Evolutionary conservation across 1,139 yeast species (phyloP).

Genomic region (Taphrina deformans): DNA sequence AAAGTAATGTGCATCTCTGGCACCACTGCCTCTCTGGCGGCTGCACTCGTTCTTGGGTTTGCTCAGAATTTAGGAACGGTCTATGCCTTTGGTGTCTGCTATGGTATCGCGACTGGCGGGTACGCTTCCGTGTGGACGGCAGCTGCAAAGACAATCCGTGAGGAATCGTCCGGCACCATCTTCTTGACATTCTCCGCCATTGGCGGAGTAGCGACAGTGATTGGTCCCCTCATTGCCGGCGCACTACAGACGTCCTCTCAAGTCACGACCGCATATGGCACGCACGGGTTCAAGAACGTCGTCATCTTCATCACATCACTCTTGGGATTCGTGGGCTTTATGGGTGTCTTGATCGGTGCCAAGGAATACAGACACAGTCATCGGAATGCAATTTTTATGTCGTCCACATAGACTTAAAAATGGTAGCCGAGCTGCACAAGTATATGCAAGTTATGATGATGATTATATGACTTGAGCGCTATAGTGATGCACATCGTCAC

Average conservation of each 20-base stretch:
- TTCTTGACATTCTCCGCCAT: conserved; percentile 20
- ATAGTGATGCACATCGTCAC: no score
- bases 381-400: background rate
- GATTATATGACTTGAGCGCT: no score
- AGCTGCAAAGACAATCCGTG: conserved; percentile 15
- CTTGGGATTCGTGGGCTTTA: background rate
- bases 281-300: conserved; percentile 11
- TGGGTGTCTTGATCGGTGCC: background rate
- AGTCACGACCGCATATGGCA: background rate
- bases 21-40: conserved; percentile 6
- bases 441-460: no score
- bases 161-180: conserved; percentile 18
- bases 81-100: conserved; percentile 10
- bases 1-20: conserved; percentile 20
- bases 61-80: conserved; percentile 12
- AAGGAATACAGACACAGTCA: background rate
- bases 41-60: conserved; percentile 20
- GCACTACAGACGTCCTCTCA: conserved; percentile 3
- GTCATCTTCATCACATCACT: conserved; percentile 2
- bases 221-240: conserved; percentile 23
- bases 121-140: conserved; percentile 21
- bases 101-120: conserved; percentile 18
- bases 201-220: conserved; percentile 14
- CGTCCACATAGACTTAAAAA: background rate
- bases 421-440: no score